Evolutionary conservation across 2,329 filamentous ascomycete species (phyloP).

Genomic region (Botryotinia globosa): DNA sequence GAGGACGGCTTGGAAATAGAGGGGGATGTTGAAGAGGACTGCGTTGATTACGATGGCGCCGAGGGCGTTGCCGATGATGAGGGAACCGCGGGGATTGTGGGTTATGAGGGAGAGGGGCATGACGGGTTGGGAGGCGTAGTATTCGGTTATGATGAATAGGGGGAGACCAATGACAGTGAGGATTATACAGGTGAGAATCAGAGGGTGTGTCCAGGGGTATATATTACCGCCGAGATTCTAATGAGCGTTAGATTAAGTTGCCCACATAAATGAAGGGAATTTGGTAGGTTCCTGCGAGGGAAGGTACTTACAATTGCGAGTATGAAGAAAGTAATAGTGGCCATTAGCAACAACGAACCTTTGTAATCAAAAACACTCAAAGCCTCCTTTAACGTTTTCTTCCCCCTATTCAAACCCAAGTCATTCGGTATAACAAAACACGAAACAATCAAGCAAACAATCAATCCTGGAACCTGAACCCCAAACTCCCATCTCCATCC

Average conservation of each 20-base stretch:
- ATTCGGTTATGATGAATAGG: slow-evolving; percentile 53
- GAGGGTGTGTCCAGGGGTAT: slow-evolving; percentile 58
- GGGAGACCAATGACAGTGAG: slow-evolving; percentile 50
- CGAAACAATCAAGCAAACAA: slow-evolving; percentile 48
- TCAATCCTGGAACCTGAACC: slow-evolving; percentile 54
- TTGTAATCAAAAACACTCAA: slow-evolving; percentile 55
- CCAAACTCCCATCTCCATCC: slow-evolving; percentile 75
- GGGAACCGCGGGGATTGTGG: slow-evolving; percentile 51
- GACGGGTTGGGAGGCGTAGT: slow-evolving; percentile 51
- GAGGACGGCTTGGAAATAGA: slow-evolving; percentile 76
- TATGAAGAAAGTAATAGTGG: slow-evolving; percentile 54
- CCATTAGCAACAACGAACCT: slow-evolving; percentile 54
- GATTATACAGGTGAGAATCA: slow-evolving; percentile 52
- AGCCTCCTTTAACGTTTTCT: slow-evolving; percentile 47
- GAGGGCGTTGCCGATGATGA: slow-evolving; percentile 56
- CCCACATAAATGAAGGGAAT: not conserved
- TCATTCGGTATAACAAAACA: slow-evolving; percentile 49
- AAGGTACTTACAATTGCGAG: slow-evolving; percentile 50
- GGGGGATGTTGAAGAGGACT: slow-evolving; percentile 61
- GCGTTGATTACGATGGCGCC: slow-evolving; percentile 53
- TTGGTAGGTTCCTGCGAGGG: slow-evolving; percentile 13
- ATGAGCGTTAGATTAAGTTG: slow-evolving; percentile 11
- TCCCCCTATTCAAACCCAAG: slow-evolving; percentile 49
- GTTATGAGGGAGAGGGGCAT: slow-evolving; percentile 57
- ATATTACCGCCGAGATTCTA: slow-evolving; percentile 63